Conservation (phyloP, 2,329 filamentous ascomycete genomes). For the Aureobasidium melanogenum region DNA sequence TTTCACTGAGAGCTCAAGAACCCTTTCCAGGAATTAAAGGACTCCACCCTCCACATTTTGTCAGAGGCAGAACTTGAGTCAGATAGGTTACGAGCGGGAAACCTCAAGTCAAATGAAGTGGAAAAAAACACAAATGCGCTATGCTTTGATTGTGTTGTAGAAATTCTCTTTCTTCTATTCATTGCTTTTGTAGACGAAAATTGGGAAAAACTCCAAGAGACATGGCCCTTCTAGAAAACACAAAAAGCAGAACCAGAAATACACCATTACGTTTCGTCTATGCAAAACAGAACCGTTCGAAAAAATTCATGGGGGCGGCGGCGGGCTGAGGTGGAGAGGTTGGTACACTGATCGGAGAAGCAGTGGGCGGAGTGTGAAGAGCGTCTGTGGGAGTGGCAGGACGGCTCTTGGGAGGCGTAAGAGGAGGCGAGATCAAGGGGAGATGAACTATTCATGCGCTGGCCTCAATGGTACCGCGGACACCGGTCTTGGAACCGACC, state of each 20-base stretch:
- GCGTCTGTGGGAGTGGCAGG: neutral
- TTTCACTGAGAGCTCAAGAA: no score
- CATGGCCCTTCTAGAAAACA: neutral
- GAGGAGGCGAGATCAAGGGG: neutral
- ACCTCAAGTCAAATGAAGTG: neutral
- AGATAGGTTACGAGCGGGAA: no score
- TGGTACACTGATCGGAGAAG: neutral
- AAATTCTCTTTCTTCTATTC: conserved; percentile 5
- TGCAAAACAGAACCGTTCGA: conserved; percentile 9
- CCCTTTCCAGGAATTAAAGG: no score
- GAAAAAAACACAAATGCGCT: neutral
- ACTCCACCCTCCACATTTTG: no score
- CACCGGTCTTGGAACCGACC: conserved; percentile 77
- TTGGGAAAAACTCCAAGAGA: neutral
- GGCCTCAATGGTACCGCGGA: conserved; percentile 52
- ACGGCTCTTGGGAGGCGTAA: neutral
- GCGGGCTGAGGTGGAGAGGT: neutral
- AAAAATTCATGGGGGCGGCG: neutral
- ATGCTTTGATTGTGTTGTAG: neutral
- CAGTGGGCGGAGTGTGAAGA: neutral
- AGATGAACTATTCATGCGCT: conserved; percentile 9
- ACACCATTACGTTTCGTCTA: conserved; percentile 2
- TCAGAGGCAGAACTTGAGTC: no score
- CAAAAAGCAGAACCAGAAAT: neutral
- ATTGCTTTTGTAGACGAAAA: neutral